phyloP scores from a whole-genome alignment of 148 eudicot species.

The Rhododendron ferrugineum region DNA sequence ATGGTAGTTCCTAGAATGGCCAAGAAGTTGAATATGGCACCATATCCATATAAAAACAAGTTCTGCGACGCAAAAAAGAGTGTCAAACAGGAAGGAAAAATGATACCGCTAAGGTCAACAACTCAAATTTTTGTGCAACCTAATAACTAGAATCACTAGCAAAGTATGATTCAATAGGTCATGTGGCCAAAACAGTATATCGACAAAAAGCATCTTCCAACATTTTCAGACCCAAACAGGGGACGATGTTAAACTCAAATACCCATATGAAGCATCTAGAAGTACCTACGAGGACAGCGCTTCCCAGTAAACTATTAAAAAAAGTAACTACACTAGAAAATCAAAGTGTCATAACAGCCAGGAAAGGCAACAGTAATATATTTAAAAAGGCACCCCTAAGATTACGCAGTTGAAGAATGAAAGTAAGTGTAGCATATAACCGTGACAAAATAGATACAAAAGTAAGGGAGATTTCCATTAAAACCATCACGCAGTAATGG shows the following conservation, averaged over 20 bases:
- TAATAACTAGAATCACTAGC: not conserved
- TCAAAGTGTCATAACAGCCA: not conserved
- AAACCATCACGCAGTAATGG: not conserved
- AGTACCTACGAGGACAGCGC: not conserved
- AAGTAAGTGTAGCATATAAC: not conserved
- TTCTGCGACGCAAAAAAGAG: constrained; percentile 45
- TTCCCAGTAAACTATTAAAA: not conserved
- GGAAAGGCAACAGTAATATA: not conserved
- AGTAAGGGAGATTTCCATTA: not conserved
- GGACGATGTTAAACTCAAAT: not conserved
- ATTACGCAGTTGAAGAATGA: not conserved
- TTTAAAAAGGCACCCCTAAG: not conserved
- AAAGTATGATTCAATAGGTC: not conserved
- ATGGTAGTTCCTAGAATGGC: constrained; percentile 50
- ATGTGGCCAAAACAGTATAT: not conserved
- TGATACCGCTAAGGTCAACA: not conserved
- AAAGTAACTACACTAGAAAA: not conserved
- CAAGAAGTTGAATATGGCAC: constrained; percentile 87
- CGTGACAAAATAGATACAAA: not conserved
- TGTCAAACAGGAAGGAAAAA: not conserved
- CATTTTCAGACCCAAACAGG: not conserved
- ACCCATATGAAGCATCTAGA: not conserved
- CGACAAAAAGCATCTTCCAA: not conserved
- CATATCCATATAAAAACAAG: constrained; percentile 83
- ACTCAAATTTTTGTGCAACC: not conserved